A percentile compares a stretch with the other conserved stretches of the same genome.
Conservation (phyloP, 1,139 yeast genomes). For the Entelexis sorbosivorans region DNA sequence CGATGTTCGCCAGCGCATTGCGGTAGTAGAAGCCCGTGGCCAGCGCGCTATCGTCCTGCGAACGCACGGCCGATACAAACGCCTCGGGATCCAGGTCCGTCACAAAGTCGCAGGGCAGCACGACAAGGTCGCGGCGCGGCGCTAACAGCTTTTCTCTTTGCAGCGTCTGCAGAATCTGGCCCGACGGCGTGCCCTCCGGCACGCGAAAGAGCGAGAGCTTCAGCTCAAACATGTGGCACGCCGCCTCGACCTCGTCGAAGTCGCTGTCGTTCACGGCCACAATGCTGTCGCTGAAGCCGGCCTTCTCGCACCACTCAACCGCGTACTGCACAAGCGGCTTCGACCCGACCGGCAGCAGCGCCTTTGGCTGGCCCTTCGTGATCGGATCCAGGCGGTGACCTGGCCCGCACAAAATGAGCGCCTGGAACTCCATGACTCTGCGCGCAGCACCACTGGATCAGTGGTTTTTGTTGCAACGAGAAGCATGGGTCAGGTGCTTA, state of each 20-base stretch:
- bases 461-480: too few species aligned
- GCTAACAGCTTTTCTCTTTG: conserved; percentile 29
- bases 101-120: conserved; percentile 86
- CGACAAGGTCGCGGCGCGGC: conserved; percentile 47
- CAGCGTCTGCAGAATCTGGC: conserved; percentile 49
- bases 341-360: conserved; percentile 80
- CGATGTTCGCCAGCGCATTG: conserved; percentile 60
- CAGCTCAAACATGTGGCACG: conserved; percentile 9
- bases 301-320: conserved; percentile 85
- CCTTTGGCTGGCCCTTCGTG: conserved; percentile 60
- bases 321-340: conserved; percentile 83
- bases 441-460: background rate
- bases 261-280: conserved; percentile 19
- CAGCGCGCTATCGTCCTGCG: conserved; percentile 57
- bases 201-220: conserved; percentile 10
- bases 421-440: conserved; percentile 72
- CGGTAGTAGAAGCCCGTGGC: conserved; percentile 50
- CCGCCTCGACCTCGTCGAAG: conserved; percentile 14
- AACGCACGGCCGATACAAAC: conserved; percentile 71
- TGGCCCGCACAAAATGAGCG: conserved; percentile 76
- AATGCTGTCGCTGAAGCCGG: conserved; percentile 30
- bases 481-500: background rate
- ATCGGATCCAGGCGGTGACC: conserved; percentile 64
- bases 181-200: conserved; percentile 32
- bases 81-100: conserved; percentile 88